A percentile compares a stretch with the other conserved stretches of the same genome.
phyloP scores from a whole-genome alignment of 2,329 filamentous ascomycete genomes.

The Venturiaceae sp. region DNA sequence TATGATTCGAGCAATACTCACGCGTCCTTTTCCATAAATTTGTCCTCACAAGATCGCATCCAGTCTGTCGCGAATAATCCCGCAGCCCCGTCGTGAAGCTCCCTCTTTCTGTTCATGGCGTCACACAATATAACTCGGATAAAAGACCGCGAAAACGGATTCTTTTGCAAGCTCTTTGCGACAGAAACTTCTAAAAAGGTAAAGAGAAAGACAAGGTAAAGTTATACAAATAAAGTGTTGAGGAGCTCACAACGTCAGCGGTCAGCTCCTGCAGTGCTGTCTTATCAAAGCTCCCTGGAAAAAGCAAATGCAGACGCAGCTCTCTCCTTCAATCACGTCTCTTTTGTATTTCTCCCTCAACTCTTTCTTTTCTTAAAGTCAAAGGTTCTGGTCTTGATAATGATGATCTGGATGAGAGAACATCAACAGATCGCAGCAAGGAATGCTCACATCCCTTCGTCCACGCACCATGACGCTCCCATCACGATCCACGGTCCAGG shows the following conservation, averaged over 20 bases:
- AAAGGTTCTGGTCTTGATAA: too few species aligned
- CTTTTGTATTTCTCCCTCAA: too few species aligned
- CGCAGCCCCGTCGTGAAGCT: not conserved
- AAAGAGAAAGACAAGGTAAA: not conserved
- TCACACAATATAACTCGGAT: too few species aligned
- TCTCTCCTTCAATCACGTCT: not conserved
- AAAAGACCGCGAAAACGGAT: too few species aligned
- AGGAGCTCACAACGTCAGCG: not conserved
- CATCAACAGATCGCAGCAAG: too few species aligned
- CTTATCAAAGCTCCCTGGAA: not conserved
- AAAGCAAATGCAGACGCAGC: not conserved
- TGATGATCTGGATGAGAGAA: too few species aligned
- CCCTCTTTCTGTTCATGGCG: not conserved
- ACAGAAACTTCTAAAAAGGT: not conserved
- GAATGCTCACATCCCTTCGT: not conserved
- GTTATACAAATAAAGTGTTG: not conserved
- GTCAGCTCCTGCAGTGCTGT: not conserved
- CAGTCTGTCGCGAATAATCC: not conserved
- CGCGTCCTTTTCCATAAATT: not conserved
- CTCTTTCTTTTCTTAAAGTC: too few species aligned
- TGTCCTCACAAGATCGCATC: not conserved
- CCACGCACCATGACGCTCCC: not conserved
- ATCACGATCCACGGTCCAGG: not conserved
- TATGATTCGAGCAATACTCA: not conserved
- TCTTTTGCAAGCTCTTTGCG: not conserved